Evolutionary conservation across 2,329 filamentous ascomycete genomes (phyloP), one percentile per base, ranked within the genome.

Genomic region (Tolypocladium ophioglossoides): DNA sequence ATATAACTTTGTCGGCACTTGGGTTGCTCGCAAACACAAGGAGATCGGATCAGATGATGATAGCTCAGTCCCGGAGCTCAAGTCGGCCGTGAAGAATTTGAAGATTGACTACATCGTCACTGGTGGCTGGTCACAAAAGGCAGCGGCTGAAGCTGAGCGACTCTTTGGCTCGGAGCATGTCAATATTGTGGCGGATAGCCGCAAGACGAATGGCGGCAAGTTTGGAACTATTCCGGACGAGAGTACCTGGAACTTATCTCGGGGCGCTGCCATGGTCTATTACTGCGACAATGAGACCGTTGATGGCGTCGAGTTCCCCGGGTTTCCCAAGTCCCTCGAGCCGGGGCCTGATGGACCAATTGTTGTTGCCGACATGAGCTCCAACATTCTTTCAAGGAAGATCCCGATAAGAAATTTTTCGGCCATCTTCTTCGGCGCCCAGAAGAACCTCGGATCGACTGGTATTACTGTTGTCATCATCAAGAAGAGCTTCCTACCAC

Each of bases 221-320:
- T 97, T 95, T 68, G 90, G 90, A 56, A 82, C 76, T 57, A 95
- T 97, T 52, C 87, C 92, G 0, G 78, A 84, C 11, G 85, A 91
- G 70, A 82, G 80, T 58, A 80, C 79, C 22, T 96, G 90, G 89
- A 86, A 78, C 37, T 77, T 94, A 9, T 87, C 83, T 41, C 76
- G 82, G 60, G 76, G 82, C 39, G 75, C 85, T 11, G 82, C 90
- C 0, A 78, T 95, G 63, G 86, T 92, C 2, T 97, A 96, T 72
- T 91, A 84, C 69, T 96, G 92, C 69, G 87, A 91, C 69, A 97
- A 97, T 63, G 91, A 97, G 76, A 96, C 90, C 0, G 89, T 95
- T 7, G 90, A 96, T 64, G 91, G 91, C 37, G 90, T 97, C 20
- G 92, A 97, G 67, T 96, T 95, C 62, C 89, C 86, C 7, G 71